Base-by-base conservation (phyloP, 1,139 yeast genomes). In the Kurtzmaniella natalensis region DNA sequence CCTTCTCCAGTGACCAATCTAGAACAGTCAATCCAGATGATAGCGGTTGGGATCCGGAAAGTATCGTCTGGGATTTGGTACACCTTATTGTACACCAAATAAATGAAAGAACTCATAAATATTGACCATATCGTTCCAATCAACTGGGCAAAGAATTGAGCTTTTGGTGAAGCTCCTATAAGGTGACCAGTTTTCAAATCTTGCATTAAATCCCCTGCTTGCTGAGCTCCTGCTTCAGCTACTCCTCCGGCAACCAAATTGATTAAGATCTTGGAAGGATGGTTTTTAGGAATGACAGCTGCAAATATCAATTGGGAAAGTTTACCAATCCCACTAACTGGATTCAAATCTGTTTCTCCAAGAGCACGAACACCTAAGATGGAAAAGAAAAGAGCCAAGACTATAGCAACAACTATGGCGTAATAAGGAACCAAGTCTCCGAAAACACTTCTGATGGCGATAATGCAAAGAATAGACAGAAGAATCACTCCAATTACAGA, bases 221-320 rank as follows among this genome's bases (percentile, higher is more conserved):
- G 98, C 58, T 92, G 97, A 2, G 98, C 96, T 6, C 98, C 97
- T 1, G 98, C 97, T 59, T 92, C 98, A 1, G 97, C 94, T 22
- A 92, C 81, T 6, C 96, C 97, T 11, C 98, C 98, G 3, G 97
- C 96, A 3, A 92, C 81, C 36, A 92, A 65, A 53, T 92, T 92
- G 33, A 88, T 79, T 26, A 92, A 63, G 3, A 92, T 84, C 11
- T 86, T 77, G 2, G 94, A 88, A 1, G 95, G 94, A 41, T 81
- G 84, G 31, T 68, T 59, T 11, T 68, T 67, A 1, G 96, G 95
- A n/a, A 88, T 70, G 4, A 89, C 70, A 7, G 85, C 52, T 0
- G 96, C 96, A 59, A 92, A 87, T 4, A 92, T 57, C 30, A 92
- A 67, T 55, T 92, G 98, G 0, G 96, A 88, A 17, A 92, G 65